Base-by-base conservation (phyloP, 768 basidiomycete genomes). In the Tulasnella sp. region DNA sequence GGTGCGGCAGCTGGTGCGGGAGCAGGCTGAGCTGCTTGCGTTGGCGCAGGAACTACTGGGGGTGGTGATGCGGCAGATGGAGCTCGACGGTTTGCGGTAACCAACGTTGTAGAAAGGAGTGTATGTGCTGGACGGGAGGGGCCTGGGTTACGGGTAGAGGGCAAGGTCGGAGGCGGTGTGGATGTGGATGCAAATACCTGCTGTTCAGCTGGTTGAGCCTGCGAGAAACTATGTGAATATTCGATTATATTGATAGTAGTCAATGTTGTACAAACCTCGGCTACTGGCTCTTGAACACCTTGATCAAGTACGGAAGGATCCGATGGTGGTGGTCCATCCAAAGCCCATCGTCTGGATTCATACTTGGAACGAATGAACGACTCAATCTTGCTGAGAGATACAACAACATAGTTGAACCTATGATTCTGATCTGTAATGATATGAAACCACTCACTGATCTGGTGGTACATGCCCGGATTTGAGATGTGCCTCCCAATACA, bases 341-440 rank as follows among this genome's bases (percentile, higher is more conserved):
- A 68, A 2, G 92, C 93, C 93, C 93, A 99, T 52, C 93, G 72
- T 22, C 75, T 73, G 2, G 83, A 78, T 65, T 99, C 93, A 64
- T 99, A 99, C 65, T 99, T 98, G 19, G 87, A 91, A 44, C 93
- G 82, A 54, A 98, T 85, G 66, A 91, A 98, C 0, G 87, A 90
- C 53, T 98, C 93, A 72, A 98, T 91, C 75, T 98, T 98, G 64
- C 92, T 93, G 62, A n/a, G n/a, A 50, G 32, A 40, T 5, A 15
- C 19, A 25, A 19, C 20, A 6, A 16, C 19, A 41, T 29, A 34
- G 5, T 32, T 7, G 15, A n/a, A 10, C 10, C 10, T 31, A 20
- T 10, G 28, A 13, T 41, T 39, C 20, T 45, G 4, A 46, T 42
- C 29, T 15, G 33, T 37, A 32, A 42, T 7, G 20, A 19, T 45